A percentile compares a stretch with the other conserved stretches of the same genome.
phyloP scores from a whole-genome alignment of 306 rosid species.

The Lathyrus sativus region DNA sequence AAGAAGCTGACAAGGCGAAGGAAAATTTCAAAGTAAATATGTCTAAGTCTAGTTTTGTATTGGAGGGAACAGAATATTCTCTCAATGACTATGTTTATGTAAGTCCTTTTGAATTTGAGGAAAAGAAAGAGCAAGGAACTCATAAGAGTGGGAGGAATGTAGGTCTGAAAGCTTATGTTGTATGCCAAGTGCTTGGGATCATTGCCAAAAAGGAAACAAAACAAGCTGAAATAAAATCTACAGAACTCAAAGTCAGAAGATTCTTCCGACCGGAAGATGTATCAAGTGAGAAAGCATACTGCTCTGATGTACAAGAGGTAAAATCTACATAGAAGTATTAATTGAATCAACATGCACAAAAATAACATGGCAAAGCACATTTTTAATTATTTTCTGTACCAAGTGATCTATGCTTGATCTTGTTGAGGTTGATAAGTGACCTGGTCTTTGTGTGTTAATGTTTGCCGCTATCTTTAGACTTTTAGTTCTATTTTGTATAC shows the following conservation, averaged over 20 bases:
- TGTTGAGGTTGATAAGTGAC: not conserved
- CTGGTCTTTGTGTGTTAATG: not conserved
- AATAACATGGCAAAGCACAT: not conserved
- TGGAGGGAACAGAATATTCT: conserved; percentile 60
- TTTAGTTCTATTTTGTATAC: conserved; percentile 26
- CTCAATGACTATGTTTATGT: conserved; percentile 66
- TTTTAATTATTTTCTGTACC: not conserved
- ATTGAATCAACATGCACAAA: not conserved
- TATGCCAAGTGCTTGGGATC: conserved; percentile 79
- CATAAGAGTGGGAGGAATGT: conserved; percentile 84
- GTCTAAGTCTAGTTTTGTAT: conserved; percentile 57
- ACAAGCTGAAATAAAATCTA: conserved; percentile 49
- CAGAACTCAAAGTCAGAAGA: conserved; percentile 77
- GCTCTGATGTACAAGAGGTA: conserved; percentile 60
- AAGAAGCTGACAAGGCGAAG: conserved; percentile 54
- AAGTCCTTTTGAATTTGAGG: conserved; percentile 67
- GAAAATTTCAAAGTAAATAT: conserved; percentile 61
- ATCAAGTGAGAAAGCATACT: conserved; percentile 65
- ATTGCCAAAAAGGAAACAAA: conserved; percentile 52
- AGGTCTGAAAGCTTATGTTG: conserved; percentile 78
- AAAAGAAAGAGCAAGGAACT: conserved; percentile 55
- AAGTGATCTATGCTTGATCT: conserved; percentile 11
- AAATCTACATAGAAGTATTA: conserved; percentile 12
- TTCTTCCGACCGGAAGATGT: conserved; percentile 92
- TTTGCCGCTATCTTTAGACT: not conserved